These are phyloP conservation scores for Trifolium fragiferum DNA, from an alignment of 306 rosid species.

Conservation along the genomic window DNA sequence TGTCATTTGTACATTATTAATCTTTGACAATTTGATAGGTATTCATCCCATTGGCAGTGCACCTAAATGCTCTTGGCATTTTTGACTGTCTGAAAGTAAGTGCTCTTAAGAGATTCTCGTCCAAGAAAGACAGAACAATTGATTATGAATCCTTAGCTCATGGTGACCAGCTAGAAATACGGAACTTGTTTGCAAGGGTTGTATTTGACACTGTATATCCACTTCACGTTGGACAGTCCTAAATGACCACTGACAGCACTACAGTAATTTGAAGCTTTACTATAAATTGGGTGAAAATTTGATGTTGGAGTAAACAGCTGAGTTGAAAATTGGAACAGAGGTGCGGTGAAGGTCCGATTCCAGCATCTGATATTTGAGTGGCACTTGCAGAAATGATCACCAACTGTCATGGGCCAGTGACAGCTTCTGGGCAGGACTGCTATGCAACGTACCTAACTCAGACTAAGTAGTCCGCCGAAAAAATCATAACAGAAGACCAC, in stretches of 20 bases:
- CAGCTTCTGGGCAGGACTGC: background rate
- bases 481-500: background rate
- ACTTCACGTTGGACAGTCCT: slow-evolving; percentile 39
- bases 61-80: slow-evolving; percentile 56
- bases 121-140: slow-evolving; percentile 65
- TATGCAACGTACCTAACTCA: background rate
- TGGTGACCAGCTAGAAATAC: slow-evolving; percentile 59
- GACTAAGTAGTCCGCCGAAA: background rate
- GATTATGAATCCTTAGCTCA: slow-evolving; percentile 58
- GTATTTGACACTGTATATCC: slow-evolving; percentile 81
- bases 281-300: slow-evolving; percentile 15
- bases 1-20: slow-evolving; percentile 31
- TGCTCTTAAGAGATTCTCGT: slow-evolving; percentile 38
- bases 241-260: slow-evolving; percentile 19
- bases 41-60: slow-evolving; percentile 63
- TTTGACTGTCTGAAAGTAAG: slow-evolving; percentile 55
- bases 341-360: slow-evolving; percentile 12
- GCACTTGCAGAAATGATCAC: slow-evolving; percentile 22
- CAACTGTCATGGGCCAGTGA: slow-evolving; percentile 18
- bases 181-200: slow-evolving; percentile 73
- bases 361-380: slow-evolving; percentile 31
- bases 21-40: slow-evolving; percentile 63
- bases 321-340: slow-evolving; percentile 19
- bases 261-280: slow-evolving; percentile 17
- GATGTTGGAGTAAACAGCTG: slow-evolving; percentile 34